Base-by-base conservation (phyloP, 441 rosid species). In the Geranium incanum region DNA sequence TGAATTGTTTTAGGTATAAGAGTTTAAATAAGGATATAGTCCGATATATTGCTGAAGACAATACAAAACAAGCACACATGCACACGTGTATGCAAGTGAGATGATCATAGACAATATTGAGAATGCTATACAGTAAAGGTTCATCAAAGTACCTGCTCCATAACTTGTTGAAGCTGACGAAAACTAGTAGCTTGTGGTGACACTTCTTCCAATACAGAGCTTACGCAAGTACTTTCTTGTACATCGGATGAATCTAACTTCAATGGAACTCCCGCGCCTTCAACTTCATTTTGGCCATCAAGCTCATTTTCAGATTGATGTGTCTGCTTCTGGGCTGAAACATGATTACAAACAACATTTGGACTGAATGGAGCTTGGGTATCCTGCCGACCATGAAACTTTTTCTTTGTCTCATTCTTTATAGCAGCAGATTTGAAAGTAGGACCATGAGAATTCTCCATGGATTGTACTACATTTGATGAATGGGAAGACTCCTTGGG, bases 181-280 rank as follows among this genome's bases (percentile, higher is more conserved):
- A 89, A 90, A 82, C 95, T 90, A 70, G 86, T 86, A 71, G 90
- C 91, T 73, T 92, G 91, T 45, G 85, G 76, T 23, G 98, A 90
- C 80, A 85, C 78, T 78, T 83, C 96, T 82, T 86, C 84, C 76
- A 81, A 77, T 52, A 80, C 77, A 75, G 92, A 85, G 76, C 91
- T 86, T 79, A 76, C 68, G 74, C 82, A 81, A 72, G 91, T 87
- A 81, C 84, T 85, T 68, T 83, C 92, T 72, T 79, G 92, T 38
- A n/a, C 82, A 72, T 82, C 81, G 68, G 86, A 85, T 73, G 81
- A 78, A 70, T 83, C 88, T 55, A 86, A 36, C 74, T 85, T 85
- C 67, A 77, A 82, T 33, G 78, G 84, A 68, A 80, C 68, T 57
- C 76, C 76, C 36, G 37, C 79, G 65, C 83, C 88, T 74, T 72